Conservation (phyloP, 2,329 filamentous ascomycete species). For the Diplodia sapinea region DNA sequence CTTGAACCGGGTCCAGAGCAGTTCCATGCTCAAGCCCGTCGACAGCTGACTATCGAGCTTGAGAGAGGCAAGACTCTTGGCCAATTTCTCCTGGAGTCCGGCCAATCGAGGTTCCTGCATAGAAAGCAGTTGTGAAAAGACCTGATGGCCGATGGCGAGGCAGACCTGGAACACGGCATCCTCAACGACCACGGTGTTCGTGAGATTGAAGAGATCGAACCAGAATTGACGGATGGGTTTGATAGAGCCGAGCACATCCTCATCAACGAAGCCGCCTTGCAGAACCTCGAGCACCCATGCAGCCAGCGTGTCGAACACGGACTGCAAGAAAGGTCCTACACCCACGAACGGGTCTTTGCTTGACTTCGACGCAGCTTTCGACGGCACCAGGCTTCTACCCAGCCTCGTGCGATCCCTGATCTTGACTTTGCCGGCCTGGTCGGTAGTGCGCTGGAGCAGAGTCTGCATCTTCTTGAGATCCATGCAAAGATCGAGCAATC, state of each 20-base stretch:
- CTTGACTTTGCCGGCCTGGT: conserved; percentile 16
- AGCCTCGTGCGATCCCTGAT: conserved; percentile 34
- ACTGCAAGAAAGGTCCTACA: conserved; percentile 33
- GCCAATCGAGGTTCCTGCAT: conserved; percentile 36
- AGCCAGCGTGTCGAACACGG: conserved; percentile 19
- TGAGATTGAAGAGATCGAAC: conserved; percentile 51
- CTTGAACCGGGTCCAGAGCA: conserved; percentile 74
- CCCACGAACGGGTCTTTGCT: conserved; percentile 32
- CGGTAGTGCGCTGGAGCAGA: background rate
- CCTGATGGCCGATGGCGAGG: conserved; percentile 47
- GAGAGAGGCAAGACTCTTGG: conserved; percentile 56
- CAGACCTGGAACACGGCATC: conserved; percentile 62
- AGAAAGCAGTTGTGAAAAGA: conserved; percentile 31
- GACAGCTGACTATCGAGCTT: conserved; percentile 72
- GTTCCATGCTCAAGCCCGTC: conserved; percentile 80
- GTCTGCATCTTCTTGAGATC: conserved; percentile 22
- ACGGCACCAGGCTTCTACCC: conserved; percentile 34
- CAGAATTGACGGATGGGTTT: conserved; percentile 50
- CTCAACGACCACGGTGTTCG: conserved; percentile 49
- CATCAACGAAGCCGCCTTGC: conserved; percentile 17
- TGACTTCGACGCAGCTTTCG: conserved; percentile 29
- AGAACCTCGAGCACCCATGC: conserved; percentile 26
- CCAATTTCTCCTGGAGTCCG: conserved; percentile 35
- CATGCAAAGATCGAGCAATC: conserved; percentile 23
- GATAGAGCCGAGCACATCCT: conserved; percentile 33